phyloP scores from a whole-genome alignment of 208 protist genomes.

The Leishmania lainsoni region DNA sequence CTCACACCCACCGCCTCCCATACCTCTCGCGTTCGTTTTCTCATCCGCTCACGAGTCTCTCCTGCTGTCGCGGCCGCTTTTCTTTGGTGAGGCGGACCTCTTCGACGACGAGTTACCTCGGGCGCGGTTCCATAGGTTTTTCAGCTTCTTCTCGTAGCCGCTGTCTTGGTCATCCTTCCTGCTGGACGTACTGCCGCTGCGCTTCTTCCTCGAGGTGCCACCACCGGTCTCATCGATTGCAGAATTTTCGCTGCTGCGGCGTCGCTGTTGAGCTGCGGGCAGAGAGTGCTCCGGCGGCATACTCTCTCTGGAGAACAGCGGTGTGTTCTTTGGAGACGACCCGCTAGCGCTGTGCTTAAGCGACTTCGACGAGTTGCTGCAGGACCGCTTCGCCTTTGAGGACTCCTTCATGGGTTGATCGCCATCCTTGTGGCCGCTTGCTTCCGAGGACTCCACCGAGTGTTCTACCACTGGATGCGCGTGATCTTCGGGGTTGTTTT shows the following conservation, averaged over 20 bases:
- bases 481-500: too few relatives aligned
- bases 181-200: neutral
- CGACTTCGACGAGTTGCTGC: slow-evolving; percentile 12
- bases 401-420: neutral
- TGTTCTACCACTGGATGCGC: neutral
- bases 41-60: slow-evolving; percentile 1
- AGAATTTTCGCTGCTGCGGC: neutral
- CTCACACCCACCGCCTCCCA: neutral
- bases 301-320: slow-evolving; percentile 9
- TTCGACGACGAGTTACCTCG: slow-evolving; percentile 17
- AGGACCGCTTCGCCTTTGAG: slow-evolving; percentile 9
- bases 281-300: neutral
- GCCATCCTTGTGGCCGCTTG: neutral
- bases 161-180: slow-evolving; percentile 9
- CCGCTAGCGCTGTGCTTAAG: slow-evolving; percentile 12
- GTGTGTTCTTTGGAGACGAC: neutral
- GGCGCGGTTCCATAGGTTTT: slow-evolving; percentile 33
- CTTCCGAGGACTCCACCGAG: neutral
- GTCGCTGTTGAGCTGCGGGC: neutral
- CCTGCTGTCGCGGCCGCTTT: slow-evolving; percentile 8
- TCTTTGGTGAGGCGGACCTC: slow-evolving; percentile 6
- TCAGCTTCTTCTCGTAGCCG: slow-evolving; percentile 28
- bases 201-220: slow-evolving; percentile 13
- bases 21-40: slow-evolving; percentile 19
- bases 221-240: neutral